A percentile compares a stretch with the other conserved stretches of the same genome.
These are phyloP conservation scores for Aspergillus ellipticus DNA, from an alignment of 495 filamentous ascomycete genomes.

Conservation along the genomic window DNA sequence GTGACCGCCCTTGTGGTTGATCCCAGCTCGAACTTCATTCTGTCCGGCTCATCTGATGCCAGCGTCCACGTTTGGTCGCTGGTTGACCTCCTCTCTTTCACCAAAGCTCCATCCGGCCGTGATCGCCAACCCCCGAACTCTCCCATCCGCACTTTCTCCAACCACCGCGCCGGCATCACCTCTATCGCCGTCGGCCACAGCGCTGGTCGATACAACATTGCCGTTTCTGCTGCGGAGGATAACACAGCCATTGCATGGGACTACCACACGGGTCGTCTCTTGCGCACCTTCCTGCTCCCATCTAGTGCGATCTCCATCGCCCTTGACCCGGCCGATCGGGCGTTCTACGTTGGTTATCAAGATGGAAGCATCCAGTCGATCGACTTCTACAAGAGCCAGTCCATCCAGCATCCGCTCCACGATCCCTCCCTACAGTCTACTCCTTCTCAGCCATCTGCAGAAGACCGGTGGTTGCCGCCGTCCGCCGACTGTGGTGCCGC, in stretches of 20 bases:
- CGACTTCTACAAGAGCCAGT: constrained; percentile 63
- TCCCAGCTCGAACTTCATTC: constrained; percentile 69
- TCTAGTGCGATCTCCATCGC: constrained; percentile 66
- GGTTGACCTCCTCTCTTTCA: constrained; percentile 64
- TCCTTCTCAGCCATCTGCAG: constrained; percentile 53
- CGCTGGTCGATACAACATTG: constrained; percentile 65
- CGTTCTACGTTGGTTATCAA: constrained; percentile 76
- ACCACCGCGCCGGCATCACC: constrained; percentile 76
- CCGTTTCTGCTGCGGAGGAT: constrained; percentile 74
- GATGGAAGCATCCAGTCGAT: constrained; percentile 80
- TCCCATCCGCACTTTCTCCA: constrained; percentile 65
- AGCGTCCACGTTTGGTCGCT: constrained; percentile 89
- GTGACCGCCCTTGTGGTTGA: constrained; percentile 72
- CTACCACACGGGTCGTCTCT: constrained; percentile 66
- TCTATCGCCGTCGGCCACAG: constrained; percentile 65
- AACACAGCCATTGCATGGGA: constrained; percentile 86
- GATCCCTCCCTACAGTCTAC: constrained; percentile 51
- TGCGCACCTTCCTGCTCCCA: constrained; percentile 78
- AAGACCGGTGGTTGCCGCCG: constrained; percentile 58
- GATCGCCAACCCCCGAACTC: constrained; percentile 44
- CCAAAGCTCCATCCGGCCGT: constrained; percentile 34
- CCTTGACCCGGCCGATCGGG: constrained; percentile 80
- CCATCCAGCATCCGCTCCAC: constrained; percentile 48
- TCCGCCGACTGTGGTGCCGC: constrained; percentile 58
- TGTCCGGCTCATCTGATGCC: constrained; percentile 86